Percentiles rank a stretch among this genome's conserved stretches.
These are phyloP conservation scores for Debaryomyces sp. DNA, from an alignment of 1,139 yeast genomes.

Conservation along the genomic window DNA sequence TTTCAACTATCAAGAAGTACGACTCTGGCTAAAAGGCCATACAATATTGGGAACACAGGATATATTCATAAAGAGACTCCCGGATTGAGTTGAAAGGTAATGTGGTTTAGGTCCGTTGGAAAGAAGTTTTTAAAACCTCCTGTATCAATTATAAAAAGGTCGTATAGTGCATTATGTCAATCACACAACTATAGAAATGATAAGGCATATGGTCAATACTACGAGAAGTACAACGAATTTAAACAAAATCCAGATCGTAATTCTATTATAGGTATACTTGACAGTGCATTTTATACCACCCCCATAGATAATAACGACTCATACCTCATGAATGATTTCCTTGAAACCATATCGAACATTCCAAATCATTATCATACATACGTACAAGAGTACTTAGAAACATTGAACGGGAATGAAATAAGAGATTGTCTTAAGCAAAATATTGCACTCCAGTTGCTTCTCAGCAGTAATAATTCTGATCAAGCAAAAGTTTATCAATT, in stretches of 20 bases:
- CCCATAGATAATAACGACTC: neutral
- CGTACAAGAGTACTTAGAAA: neutral
- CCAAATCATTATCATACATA: neutral
- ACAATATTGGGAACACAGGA: neutral
- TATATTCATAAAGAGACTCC: neutral
- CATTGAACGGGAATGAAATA: neutral
- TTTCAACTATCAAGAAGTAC: neutral
- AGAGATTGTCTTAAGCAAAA: neutral
- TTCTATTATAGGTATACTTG: neutral
- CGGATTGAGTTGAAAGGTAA: neutral
- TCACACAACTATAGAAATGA: neutral
- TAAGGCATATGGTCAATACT: neutral
- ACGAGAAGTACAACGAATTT: neutral
- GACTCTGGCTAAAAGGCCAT: neutral
- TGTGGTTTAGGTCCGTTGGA: neutral
- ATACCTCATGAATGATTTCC: constrained; percentile 1
- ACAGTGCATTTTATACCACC: neutral
- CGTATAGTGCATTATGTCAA: neutral
- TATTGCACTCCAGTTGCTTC: constrained; percentile 5
- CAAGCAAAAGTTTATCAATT: constrained; percentile 8
- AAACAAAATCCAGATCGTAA: neutral
- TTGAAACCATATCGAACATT: neutral
- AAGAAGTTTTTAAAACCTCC: neutral
- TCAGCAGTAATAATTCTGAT: neutral
- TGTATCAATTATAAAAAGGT: neutral